Conservation (phyloP, 495 filamentous ascomycete genomes). For the Echria macrotheca region DNA sequence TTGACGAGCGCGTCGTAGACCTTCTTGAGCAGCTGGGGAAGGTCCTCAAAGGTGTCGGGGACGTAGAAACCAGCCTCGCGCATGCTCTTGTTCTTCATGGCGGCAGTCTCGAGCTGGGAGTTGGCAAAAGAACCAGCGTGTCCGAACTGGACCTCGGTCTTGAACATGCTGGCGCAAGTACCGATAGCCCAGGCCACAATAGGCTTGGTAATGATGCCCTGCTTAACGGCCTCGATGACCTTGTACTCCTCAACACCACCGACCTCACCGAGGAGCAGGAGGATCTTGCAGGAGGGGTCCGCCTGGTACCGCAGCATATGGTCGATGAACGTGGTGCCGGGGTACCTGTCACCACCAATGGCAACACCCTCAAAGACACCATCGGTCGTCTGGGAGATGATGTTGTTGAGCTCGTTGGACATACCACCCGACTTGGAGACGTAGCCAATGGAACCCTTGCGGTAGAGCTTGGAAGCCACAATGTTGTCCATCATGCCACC, state of each 20-base stretch:
- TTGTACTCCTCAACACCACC: slow-evolving; percentile 99
- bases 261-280: slow-evolving; percentile 93
- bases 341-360: slow-evolving; percentile 98
- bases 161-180: slow-evolving; percentile 99
- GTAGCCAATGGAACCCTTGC: slow-evolving; percentile 95
- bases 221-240: slow-evolving; percentile 96
- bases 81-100: slow-evolving; percentile 94
- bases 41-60: slow-evolving; percentile 94
- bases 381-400: slow-evolving; percentile 89
- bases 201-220: slow-evolving; percentile 90
- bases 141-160: slow-evolving; percentile 99
- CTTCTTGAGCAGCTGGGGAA: slow-evolving; percentile 65
- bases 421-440: slow-evolving; percentile 99
- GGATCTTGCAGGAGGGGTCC: slow-evolving; percentile 95
- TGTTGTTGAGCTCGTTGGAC: slow-evolving; percentile 99
- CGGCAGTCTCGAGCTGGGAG: slow-evolving; percentile 96
- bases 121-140: slow-evolving; percentile 98
- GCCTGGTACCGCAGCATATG: slow-evolving; percentile 92
- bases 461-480: slow-evolving; percentile 99
- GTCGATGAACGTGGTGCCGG: slow-evolving; percentile 98
- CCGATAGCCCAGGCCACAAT: slow-evolving; percentile 99
- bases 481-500: slow-evolving; percentile 99
- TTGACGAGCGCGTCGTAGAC: slow-evolving; percentile 84
- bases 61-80: slow-evolving; percentile 85
- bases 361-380: slow-evolving; percentile 99